Conservation (phyloP, 495 filamentous ascomycete species). For the Achaetomiella virescens region DNA sequence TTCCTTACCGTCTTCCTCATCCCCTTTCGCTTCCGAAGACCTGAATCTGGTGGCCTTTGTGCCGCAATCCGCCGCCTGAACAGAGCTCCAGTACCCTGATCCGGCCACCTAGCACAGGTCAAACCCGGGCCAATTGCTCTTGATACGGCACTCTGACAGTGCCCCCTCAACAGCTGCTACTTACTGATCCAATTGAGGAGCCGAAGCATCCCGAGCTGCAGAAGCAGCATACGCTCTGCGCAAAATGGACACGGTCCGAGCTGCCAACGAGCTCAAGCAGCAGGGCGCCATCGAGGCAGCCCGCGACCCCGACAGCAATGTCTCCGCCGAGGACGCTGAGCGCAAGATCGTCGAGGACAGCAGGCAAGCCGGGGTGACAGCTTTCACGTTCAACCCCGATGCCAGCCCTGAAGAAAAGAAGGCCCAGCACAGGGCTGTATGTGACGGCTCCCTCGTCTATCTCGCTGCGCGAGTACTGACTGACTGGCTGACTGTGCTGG, state of each 20-base stretch:
- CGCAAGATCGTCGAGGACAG: slow-evolving; percentile 66
- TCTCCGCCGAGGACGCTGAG: slow-evolving; percentile 66
- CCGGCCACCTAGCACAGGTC: neutral
- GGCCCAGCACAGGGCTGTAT: slow-evolving; percentile 69
- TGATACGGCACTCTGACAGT: neutral
- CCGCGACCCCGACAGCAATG: slow-evolving; percentile 58
- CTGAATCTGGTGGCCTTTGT: slow-evolving; percentile 8
- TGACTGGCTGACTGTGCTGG: no score
- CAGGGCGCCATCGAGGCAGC: slow-evolving; percentile 70
- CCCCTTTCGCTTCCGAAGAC: slow-evolving; percentile 3
- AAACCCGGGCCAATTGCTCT: neutral
- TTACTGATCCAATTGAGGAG: slow-evolving; percentile 20
- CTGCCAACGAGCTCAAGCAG: slow-evolving; percentile 61
- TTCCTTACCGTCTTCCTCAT: neutral
- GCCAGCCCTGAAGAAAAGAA: slow-evolving; percentile 79
- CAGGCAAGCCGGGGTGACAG: slow-evolving; percentile 65
- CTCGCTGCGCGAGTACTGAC: slow-evolving; percentile 11
- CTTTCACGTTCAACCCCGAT: slow-evolving; percentile 82
- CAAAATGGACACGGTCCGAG: slow-evolving; percentile 36
- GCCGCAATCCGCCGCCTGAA: slow-evolving; percentile 13
- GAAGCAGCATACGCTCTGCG: slow-evolving; percentile 9
- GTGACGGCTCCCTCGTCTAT: slow-evolving; percentile 27
- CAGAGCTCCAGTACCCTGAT: neutral
- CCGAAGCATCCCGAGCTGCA: slow-evolving; percentile 15
- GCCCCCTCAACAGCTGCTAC: neutral